phyloP scores from a whole-genome alignment of 805 yeast genomes.

The Kodamaea laetipori region DNA sequence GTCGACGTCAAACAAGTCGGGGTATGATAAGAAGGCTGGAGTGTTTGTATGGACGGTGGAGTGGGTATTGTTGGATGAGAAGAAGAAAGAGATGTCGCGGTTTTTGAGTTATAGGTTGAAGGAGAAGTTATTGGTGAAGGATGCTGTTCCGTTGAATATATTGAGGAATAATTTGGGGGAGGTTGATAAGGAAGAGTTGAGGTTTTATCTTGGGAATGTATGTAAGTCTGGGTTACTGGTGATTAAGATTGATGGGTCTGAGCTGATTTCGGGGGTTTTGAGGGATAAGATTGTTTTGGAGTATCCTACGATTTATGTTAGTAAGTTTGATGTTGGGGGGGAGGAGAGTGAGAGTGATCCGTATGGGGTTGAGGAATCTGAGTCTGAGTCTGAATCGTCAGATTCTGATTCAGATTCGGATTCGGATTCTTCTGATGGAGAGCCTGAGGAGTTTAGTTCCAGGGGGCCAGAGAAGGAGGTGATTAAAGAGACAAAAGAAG shows the following conservation, averaged over 20 bases:
- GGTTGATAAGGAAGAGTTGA: slow-evolving; percentile 28
- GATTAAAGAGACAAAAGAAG: slow-evolving; percentile 1
- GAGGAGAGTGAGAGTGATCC: background rate
- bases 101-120: slow-evolving; percentile 47
- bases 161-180: slow-evolving; percentile 20
- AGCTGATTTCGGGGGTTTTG: slow-evolving; percentile 51
- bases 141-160: slow-evolving; percentile 45
- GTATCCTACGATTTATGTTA: slow-evolving; percentile 68
- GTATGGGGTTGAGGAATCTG: background rate
- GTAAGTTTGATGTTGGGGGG: slow-evolving; percentile 16
- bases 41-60: slow-evolving; percentile 80
- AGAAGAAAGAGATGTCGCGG: slow-evolving; percentile 27
- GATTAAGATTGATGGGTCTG: slow-evolving; percentile 36
- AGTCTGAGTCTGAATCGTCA: background rate
- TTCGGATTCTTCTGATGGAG: slow-evolving; percentile 8
- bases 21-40: slow-evolving; percentile 64
- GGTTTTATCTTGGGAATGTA: slow-evolving; percentile 38
- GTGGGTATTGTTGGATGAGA: slow-evolving; percentile 52
- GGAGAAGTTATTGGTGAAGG: slow-evolving; percentile 37
- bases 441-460: slow-evolving; percentile 14
- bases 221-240: slow-evolving; percentile 29
- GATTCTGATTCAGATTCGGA: background rate
- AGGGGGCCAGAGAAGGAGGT: slow-evolving; percentile 1
- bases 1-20: slow-evolving; percentile 61
- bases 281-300: slow-evolving; percentile 66